These are phyloP conservation scores for Westerdykella ornata DNA, from an alignment of 2,329 filamentous ascomycete genomes.

Conservation along the genomic window DNA sequence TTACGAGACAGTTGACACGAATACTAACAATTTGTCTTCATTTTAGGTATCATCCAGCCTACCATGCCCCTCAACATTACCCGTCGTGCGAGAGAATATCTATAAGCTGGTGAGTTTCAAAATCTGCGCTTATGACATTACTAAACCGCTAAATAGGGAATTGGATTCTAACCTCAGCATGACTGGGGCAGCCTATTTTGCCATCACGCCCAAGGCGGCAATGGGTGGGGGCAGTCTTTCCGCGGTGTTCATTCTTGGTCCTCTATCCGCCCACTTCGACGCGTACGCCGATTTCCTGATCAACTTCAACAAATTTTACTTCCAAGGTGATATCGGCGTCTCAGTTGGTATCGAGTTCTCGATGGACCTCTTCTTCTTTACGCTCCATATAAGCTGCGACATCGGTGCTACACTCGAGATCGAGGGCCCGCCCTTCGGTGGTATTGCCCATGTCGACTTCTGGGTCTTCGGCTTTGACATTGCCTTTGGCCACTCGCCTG, in stretches of 20 bases:
- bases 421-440: conserved; percentile 13
- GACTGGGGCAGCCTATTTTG: conserved; percentile 10
- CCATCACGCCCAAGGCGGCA: conserved; percentile 7
- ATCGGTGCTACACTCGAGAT: conserved; percentile 17
- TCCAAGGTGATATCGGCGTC: conserved; percentile 25
- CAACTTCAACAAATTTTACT: conserved; percentile 39
- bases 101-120: too few species aligned
- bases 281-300: conserved; percentile 40
- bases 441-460: conserved; percentile 4
- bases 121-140: too few species aligned
- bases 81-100: too few species aligned
- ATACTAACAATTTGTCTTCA: too few species aligned
- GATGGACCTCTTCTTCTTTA: conserved; percentile 8
- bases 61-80: too few species aligned
- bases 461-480: conserved; percentile 5
- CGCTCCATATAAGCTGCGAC: conserved; percentile 9
- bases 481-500: conserved; percentile 3
- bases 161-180: too few species aligned
- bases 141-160: too few species aligned
- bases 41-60: too few species aligned
- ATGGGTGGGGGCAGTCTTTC: conserved; percentile 25
- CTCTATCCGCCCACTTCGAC: conserved; percentile 38
- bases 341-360: conserved; percentile 15
- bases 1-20: too few species aligned
- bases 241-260: conserved; percentile 25